phyloP scores from a whole-genome alignment of 441 rosid species.

The Pelargonium citronellum region DNA sequence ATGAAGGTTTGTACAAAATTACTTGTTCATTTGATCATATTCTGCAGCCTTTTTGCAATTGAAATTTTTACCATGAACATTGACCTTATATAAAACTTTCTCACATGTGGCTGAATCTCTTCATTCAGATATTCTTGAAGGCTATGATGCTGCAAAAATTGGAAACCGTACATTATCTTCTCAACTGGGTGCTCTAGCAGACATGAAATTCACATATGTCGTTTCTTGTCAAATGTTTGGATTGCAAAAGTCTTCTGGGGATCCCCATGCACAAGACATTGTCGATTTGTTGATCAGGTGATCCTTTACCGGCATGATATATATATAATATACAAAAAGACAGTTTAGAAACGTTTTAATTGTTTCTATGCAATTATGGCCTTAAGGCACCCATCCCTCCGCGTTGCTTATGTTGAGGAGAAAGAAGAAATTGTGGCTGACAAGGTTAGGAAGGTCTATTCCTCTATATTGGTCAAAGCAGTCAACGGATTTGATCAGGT shows the following conservation, averaged over 20 bases:
- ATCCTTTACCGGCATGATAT: conserved; percentile 13
- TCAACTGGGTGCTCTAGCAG: conserved; percentile 71
- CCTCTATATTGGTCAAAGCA: conserved; percentile 80
- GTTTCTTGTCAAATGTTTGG: conserved; percentile 89
- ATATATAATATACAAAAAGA: not conserved
- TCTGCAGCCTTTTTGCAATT: conserved; percentile 16
- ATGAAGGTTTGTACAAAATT: conserved; percentile 53
- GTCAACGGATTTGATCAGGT: conserved; percentile 80
- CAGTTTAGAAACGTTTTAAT: conserved; percentile 18
- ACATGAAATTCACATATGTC: conserved; percentile 81
- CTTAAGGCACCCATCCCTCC: conserved; percentile 81
- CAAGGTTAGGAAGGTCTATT: conserved; percentile 48
- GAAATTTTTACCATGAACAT: not conserved
- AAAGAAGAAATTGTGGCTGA: conserved; percentile 59
- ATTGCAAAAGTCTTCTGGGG: conserved; percentile 71
- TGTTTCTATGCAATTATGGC: conserved; percentile 21
- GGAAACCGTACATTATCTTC: conserved; percentile 59
- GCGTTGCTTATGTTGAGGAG: conserved; percentile 96
- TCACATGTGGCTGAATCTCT: conserved; percentile 14
- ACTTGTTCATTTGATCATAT: conserved; percentile 8
- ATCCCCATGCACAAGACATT: conserved; percentile 86
- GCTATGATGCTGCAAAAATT: conserved; percentile 66
- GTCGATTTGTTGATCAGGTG: conserved; percentile 85
- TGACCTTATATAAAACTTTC: not conserved
- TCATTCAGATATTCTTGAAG: conserved; percentile 75